Conservation (phyloP, 306 rosid genomes). For the Vigna reflexopilosa region DNA sequence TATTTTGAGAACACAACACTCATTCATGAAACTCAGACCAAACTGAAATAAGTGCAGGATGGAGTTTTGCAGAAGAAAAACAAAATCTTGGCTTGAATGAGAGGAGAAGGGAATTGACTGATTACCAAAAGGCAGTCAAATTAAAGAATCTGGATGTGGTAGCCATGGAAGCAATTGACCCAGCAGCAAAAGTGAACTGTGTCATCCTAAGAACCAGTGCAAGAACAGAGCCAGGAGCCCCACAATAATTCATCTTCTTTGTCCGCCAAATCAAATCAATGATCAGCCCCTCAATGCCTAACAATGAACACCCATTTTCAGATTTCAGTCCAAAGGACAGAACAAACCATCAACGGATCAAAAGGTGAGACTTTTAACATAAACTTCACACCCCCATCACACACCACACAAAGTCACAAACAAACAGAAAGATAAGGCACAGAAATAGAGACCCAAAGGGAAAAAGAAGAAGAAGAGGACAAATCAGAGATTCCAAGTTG, state of each 20-base stretch:
- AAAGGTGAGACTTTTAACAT: conserved; percentile 28
- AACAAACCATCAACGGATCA: neutral
- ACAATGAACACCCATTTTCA: conserved; percentile 43
- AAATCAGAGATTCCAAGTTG: conserved; percentile 18
- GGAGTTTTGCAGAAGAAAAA: neutral
- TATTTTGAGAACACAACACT: conserved; percentile 11
- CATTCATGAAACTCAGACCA: neutral
- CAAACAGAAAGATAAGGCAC: conserved; percentile 11
- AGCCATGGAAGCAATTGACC: conserved; percentile 79
- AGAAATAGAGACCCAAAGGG: neutral
- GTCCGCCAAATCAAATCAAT: conserved; percentile 39
- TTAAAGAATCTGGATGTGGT: conserved; percentile 71
- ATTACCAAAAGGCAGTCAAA: conserved; percentile 87
- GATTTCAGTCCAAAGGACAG: conserved; percentile 24
- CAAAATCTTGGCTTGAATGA: neutral
- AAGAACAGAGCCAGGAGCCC: conserved; percentile 84
- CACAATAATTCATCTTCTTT: conserved; percentile 79
- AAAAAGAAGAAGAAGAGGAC: neutral
- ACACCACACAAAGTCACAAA: conserved; percentile 10
- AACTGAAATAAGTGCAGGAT: neutral
- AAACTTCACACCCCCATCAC: neutral
- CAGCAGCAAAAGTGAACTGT: conserved; percentile 79
- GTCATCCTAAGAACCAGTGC: conserved; percentile 72
- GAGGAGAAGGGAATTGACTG: neutral
- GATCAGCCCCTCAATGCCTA: conserved; percentile 33